Base-by-base conservation (phyloP, 176 grass and related monocot genomes). In the Aegilops umbellulata region DNA sequence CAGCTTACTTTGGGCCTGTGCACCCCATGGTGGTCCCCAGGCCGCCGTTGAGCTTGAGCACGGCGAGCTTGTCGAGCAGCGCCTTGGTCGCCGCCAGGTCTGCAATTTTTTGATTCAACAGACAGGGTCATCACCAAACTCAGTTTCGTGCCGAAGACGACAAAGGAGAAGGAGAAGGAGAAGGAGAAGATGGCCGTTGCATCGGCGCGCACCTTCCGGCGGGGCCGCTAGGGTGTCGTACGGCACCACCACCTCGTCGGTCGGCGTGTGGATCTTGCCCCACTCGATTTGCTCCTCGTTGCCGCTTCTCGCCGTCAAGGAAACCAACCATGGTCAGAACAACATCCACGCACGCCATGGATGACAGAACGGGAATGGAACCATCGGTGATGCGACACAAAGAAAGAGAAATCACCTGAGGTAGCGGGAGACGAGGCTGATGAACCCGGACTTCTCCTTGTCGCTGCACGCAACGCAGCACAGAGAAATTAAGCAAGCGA, bases 11-110 rank as follows among this genome's bases (percentile, higher is more conserved):
- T 36, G 95, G 95, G 42, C 96, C 96, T 0, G 93, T 98, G 78
- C 96, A 98, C 42, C 96, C 96, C 96, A 98, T 98, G 24, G 93
- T 92, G 6, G 96, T 98, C 0, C 93, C 96, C 38, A 98, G 78
- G 17, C 96, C 96, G 26, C 96, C 96, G 22, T 98, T 98, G 64
- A 98, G 93, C 84, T 98, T 98, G 14, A 98, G 93, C 79, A 98
- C 96, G 10, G 87, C 93, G 44, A 98, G 93, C 86, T 98, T 98
- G 81, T 98, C 49, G 25, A 98, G 91, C 78, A 98, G 92, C 84
- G 92, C 91, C 92, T 91, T 98, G 9, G 86, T 92, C 20, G 82
- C 86, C 60, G 87, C 86, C 17, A 87, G 16, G 91, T 95, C 96
- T 97, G 64, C 64, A 81, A 3, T 51, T 46, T 10, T 31, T 16